These are phyloP conservation scores for Pholiota microspora DNA, from an alignment of 768 basidiomycete genomes.

Conservation along the genomic window DNA sequence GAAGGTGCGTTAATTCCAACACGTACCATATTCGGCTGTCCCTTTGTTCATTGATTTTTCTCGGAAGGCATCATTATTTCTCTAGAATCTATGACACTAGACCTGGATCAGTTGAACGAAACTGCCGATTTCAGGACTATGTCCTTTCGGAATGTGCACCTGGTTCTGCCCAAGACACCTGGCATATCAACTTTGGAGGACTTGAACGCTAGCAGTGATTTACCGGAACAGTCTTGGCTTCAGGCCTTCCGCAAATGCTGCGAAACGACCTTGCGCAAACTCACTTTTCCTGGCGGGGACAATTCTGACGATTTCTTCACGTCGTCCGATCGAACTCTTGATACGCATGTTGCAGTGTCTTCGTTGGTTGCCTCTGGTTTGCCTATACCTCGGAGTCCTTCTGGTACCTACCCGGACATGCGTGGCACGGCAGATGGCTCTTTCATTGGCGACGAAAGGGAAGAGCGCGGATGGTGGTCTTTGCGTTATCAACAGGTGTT, in stretches of 20 bases:
- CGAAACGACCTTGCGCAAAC: constrained; percentile 40
- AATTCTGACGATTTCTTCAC: constrained; percentile 21
- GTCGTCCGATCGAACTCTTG: constrained; percentile 22
- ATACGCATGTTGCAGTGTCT: constrained; percentile 32
- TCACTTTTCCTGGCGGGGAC: constrained; percentile 27
- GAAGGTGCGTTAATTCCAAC: constrained; percentile 18
- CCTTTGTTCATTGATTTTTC: too few species aligned
- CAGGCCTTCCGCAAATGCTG: constrained; percentile 53
- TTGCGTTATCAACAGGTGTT: constrained; percentile 30
- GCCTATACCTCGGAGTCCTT: constrained; percentile 75
- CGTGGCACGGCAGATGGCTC: constrained; percentile 8
- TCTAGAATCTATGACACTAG: constrained; percentile 17
- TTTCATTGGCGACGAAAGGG: constrained; percentile 21
- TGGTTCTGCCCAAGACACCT: constrained; percentile 14
- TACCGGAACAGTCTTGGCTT: constrained; percentile 37
- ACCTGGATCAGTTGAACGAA: constrained; percentile 14
- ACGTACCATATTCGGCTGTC: too few species aligned
- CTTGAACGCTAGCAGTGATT: not conserved
- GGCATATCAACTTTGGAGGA: not conserved
- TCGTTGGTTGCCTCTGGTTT: constrained; percentile 40
- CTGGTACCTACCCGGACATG: constrained; percentile 45
- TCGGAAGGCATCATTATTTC: constrained; percentile 15
- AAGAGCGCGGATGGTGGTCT: constrained; percentile 29
- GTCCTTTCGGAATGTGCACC: constrained; percentile 17
- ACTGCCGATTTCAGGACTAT: constrained; percentile 18